A percentile compares a stretch with the other conserved stretches of the same genome.
These are phyloP conservation scores for Fusarium sp. DNA, from an alignment of 2,329 filamentous ascomycete genomes.

Conservation along the genomic window DNA sequence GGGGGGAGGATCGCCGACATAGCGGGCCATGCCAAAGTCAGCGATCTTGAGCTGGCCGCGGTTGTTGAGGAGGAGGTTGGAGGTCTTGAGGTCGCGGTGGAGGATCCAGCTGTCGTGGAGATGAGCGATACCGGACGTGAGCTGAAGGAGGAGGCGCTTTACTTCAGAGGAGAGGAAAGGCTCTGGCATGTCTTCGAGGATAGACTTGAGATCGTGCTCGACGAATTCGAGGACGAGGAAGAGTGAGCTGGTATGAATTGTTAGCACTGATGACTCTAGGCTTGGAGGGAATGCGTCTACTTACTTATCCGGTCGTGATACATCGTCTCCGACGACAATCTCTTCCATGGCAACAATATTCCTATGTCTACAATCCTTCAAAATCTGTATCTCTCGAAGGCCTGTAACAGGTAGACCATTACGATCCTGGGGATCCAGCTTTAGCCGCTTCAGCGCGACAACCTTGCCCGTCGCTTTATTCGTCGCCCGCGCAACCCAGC, in stretches of 20 bases:
- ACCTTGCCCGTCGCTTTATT: constrained; percentile 78
- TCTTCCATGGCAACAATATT: constrained; percentile 87
- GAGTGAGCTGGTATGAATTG: constrained; percentile 64
- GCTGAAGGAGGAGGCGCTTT: constrained; percentile 87
- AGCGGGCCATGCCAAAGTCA: constrained; percentile 97
- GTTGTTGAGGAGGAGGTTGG: constrained; percentile 94
- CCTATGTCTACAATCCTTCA: constrained; percentile 79
- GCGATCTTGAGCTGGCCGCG: constrained; percentile 94
- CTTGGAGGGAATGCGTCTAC: constrained; percentile 40
- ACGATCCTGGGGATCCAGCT: constrained; percentile 80
- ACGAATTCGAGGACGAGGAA: constrained; percentile 97
- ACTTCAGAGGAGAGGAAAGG: constrained; percentile 92
- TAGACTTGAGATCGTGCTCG: constrained; percentile 93
- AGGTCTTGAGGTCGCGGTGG: constrained; percentile 92
- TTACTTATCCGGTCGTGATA: constrained; percentile 63
- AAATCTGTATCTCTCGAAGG: constrained; percentile 89
- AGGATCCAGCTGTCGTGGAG: constrained; percentile 92
- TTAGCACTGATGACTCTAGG: constrained; percentile 15
- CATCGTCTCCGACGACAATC: constrained; percentile 78
- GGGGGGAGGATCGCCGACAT: constrained; percentile 79
- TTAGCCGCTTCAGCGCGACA: constrained; percentile 92
- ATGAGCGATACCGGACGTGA: constrained; percentile 81
- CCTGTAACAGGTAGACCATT: constrained; percentile 89
- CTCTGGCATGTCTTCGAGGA: constrained; percentile 93
- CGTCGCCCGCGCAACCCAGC: constrained; percentile 87